Evolutionary conservation across 257 asterid genomes (phyloP), one percentile per base, ranked within the genome.

Genomic region (Buddleja alternifolia): DNA sequence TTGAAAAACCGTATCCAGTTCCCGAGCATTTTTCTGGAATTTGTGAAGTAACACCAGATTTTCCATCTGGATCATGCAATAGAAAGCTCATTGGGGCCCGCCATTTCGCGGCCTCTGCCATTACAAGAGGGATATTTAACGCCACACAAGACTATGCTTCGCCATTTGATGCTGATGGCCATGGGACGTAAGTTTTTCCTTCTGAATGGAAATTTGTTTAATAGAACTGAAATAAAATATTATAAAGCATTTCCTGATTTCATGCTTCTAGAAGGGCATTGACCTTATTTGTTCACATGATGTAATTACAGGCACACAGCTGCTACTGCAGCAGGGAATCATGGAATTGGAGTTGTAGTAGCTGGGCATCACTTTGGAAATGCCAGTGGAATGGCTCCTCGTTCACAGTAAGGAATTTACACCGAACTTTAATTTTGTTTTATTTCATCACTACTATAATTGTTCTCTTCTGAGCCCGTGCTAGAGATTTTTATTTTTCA

Each of bases 371-470:
- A 72, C 60, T 94, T 94, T 74, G 99, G 99, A 70, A 83, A 94
- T 83, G 99, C 99, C 63, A 94, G 99, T 80, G 99, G 99, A 66
- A 94, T 94, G 98, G 97, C 99, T 80, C 99, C 99, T 71, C 98
- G 93, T 75, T 60, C 99, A 37, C 99, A 94, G 99, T 94, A 89
- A 84, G 97, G 23, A 63, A 12, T 45, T 73, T 54, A 45, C 46
- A 39, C 64, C 40, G 48, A 62, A 37, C 59, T 44, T 41, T 21
- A n/a, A 53, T 6, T 15, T 47, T 15, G 17, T 44, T 15, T 69
- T 25, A 5, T 53, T 25, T 45, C 19, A 14, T 10, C 44, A 21
- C 17, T 36, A 20, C 16, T 12, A 10, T 34, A 36, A 40, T 21
- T 71, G 2, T 32, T 8, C 34, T 60, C 45, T 16, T 61, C n/a